These are phyloP conservation scores for Prunus dulcis DNA, from an alignment of 306 rosid species.

Conservation along the genomic window DNA sequence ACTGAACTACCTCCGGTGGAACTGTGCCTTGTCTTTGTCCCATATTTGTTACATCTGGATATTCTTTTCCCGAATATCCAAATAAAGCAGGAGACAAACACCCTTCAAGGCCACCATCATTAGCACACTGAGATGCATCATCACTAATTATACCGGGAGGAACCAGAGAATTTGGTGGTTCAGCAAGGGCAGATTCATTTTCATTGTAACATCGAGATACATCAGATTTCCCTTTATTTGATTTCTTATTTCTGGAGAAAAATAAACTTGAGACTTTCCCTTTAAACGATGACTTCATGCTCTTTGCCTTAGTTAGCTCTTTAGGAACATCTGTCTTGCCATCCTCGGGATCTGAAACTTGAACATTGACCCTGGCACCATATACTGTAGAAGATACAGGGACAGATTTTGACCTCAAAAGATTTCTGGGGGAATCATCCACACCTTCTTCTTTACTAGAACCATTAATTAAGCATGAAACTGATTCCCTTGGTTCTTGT, in stretches of 20 bases:
- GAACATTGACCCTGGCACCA: slow-evolving; percentile 37
- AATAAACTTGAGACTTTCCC: slow-evolving; percentile 88
- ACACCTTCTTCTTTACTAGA: slow-evolving; percentile 44
- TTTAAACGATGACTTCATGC: slow-evolving; percentile 63
- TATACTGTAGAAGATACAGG: slow-evolving; percentile 54
- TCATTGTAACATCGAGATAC: slow-evolving; percentile 39
- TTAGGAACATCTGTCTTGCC: slow-evolving; percentile 36
- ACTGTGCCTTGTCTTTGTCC: slow-evolving; percentile 44
- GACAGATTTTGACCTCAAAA: slow-evolving; percentile 79
- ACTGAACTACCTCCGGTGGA: slow-evolving; percentile 59
- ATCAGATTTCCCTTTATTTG: slow-evolving; percentile 54
- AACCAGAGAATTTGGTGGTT: slow-evolving; percentile 29
- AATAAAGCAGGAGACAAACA: slow-evolving; percentile 37
- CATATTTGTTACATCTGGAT: slow-evolving; percentile 36
- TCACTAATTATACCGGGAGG: slow-evolving; percentile 36
- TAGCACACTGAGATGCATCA: slow-evolving; percentile 44
- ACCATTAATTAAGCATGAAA: slow-evolving; percentile 40
- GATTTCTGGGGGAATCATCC: slow-evolving; percentile 44
- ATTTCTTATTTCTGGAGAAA: slow-evolving; percentile 76
- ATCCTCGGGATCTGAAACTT: slow-evolving; percentile 43
- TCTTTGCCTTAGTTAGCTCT: slow-evolving; percentile 56
- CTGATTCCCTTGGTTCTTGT: slow-evolving; percentile 45
- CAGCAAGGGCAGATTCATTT: slow-evolving; percentile 31
- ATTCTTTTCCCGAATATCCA: slow-evolving; percentile 41
- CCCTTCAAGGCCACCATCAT: slow-evolving; percentile 44